Base-by-base conservation (phyloP, 139 green algal genomes). In the Limnomonas spitsbergensis region DNA sequence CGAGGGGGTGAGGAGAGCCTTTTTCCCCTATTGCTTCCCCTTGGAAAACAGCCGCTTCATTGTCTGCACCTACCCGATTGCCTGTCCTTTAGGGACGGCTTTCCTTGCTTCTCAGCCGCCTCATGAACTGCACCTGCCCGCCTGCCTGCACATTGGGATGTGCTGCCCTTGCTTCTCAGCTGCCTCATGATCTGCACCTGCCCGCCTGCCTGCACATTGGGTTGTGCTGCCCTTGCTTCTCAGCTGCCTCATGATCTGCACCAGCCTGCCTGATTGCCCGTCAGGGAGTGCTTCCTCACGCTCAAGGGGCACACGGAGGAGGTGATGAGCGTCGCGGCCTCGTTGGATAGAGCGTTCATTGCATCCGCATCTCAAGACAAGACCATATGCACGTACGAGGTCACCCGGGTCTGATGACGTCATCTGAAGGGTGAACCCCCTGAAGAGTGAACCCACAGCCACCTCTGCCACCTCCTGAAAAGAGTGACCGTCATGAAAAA, bases 11-110 rank as follows among this genome's bases (percentile, higher is more conserved):
- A n/a, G n/a, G n/a, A n/a, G n/a, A n/a, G n/a, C n/a, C n/a, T n/a
- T n/a, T n/a, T n/a, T n/a, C n/a, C n/a, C n/a, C n/a, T n/a, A n/a
- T n/a, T n/a, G n/a, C n/a, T n/a, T n/a, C n/a, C n/a, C n/a, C n/a
- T n/a, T n/a, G n/a, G n/a, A n/a, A n/a, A n/a, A n/a, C n/a, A n/a
- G n/a, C n/a, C n/a, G n/a, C n/a, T n/a, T n/a, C 42, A 54, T 54
- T 6, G 9, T 9, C 42, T 6, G 42, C 42, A 27, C 42, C 6
- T 54, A 6, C 9, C 42, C 31, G 78, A 68, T 4, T 72, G 52
- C 0, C 83, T 78, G 82, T 78, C 83, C 61, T 78, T 83, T 69
- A 83, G 74, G 3, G 81, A 83, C n/a, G n/a, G n/a, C n/a, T n/a
- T n/a, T n/a, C n/a, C n/a, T n/a, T n/a, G n/a, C n/a, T n/a, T n/a